Conservation (phyloP, 2,329 filamentous ascomycete species). For the Fusarium anguioides region DNA sequence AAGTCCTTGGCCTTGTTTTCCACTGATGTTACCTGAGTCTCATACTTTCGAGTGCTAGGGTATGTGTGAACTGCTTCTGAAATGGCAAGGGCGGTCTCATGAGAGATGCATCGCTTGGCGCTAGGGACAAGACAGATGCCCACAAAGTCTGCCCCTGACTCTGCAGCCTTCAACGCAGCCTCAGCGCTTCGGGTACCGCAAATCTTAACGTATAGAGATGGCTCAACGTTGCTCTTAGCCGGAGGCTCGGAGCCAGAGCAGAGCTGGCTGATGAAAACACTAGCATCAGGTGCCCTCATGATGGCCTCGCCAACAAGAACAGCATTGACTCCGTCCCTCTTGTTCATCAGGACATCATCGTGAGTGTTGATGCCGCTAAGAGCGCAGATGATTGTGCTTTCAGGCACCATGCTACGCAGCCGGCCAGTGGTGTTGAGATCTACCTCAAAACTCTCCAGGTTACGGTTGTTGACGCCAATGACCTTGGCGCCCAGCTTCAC, state of each 20-base stretch:
- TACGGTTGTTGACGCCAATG: conserved; percentile 97
- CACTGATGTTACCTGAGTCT: conserved; percentile 43
- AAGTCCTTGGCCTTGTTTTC: conserved; percentile 68
- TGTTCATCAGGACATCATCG: conserved; percentile 88
- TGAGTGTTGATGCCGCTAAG: conserved; percentile 93
- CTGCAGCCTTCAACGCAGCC: conserved; percentile 81
- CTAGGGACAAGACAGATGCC: conserved; percentile 92
- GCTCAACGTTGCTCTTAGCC: conserved; percentile 50
- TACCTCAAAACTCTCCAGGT: conserved; percentile 95
- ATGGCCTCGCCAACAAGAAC: conserved; percentile 95
- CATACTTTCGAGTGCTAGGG: conserved; percentile 58
- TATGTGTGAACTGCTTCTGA: conserved; percentile 80
- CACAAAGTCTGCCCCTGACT: conserved; percentile 89
- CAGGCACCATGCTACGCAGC: conserved; percentile 85
- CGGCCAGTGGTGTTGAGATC: conserved; percentile 93
- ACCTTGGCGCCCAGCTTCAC: conserved; percentile 88
- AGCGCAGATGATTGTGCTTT: conserved; percentile 89
- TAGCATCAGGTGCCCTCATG: conserved; percentile 89
- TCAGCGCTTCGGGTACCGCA: conserved; percentile 90
- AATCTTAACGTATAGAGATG: conserved; percentile 84
- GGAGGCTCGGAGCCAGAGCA: conserved; percentile 68
- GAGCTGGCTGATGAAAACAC: conserved; percentile 84
- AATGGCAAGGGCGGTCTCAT: conserved; percentile 83
- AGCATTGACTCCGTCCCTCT: conserved; percentile 89
- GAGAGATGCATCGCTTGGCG: conserved; percentile 80